phyloP scores from a whole-genome alignment of 345 rosid genomes.

The Eucalyptus pauciflora region DNA sequence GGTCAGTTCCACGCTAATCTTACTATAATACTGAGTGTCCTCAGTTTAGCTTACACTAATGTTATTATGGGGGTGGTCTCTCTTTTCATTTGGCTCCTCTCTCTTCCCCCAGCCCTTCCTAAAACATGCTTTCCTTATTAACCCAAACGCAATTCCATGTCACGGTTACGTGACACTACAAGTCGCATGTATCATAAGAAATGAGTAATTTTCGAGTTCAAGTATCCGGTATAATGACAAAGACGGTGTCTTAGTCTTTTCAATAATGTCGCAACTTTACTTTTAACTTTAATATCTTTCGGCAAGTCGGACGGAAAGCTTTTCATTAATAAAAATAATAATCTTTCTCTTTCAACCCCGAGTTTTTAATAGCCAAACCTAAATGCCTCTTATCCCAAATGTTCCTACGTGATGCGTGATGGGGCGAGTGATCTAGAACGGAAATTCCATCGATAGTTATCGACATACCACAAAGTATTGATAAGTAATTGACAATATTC shows the following conservation, averaged over 20 bases:
- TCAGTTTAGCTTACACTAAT: neutral
- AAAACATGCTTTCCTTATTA: neutral
- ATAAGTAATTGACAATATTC: too few species aligned
- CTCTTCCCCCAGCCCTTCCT: neutral
- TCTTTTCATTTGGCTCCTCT: neutral
- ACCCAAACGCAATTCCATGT: neutral
- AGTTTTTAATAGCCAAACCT: neutral
- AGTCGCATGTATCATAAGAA: neutral
- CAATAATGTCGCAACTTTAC: neutral
- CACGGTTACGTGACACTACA: neutral
- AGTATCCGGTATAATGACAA: neutral
- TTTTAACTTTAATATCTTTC: neutral
- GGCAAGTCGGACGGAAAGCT: fast-evolving
- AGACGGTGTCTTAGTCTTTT: neutral
- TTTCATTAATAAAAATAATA: neutral
- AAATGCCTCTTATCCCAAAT: neutral
- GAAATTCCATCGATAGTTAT: too few species aligned
- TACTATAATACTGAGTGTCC: neutral
- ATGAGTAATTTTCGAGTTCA: neutral
- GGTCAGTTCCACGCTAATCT: too few species aligned
- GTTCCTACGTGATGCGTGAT: too few species aligned
- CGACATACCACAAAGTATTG: too few species aligned
- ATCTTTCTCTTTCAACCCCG: neutral
- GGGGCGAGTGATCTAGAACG: too few species aligned
- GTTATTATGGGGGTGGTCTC: neutral